Conservation (phyloP, 106 monocot species). For the Platanthera zijinensis region DNA sequence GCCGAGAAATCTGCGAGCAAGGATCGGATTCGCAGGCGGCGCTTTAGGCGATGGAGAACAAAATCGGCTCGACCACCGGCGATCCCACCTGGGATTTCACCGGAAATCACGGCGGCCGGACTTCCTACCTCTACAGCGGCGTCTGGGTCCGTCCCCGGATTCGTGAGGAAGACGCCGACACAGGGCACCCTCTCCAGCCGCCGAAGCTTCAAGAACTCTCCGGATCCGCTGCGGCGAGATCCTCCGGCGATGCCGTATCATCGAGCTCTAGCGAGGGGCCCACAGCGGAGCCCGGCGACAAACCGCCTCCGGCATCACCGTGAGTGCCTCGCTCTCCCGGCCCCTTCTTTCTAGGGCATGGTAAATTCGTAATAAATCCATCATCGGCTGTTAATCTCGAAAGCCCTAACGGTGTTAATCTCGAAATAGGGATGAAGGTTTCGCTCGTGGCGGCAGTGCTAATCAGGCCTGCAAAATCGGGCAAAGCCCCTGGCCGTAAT, state of each 20-base stretch:
- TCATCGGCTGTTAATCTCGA: background rate
- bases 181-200: background rate
- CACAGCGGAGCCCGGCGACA: constrained; percentile 19
- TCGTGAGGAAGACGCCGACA: background rate
- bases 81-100: background rate
- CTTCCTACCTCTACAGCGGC: background rate
- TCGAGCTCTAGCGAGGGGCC: constrained; percentile 53
- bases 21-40: background rate
- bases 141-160: constrained; percentile 13
- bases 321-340: constrained; percentile 21
- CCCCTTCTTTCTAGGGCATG: background rate
- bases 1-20: background rate
- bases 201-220: background rate
- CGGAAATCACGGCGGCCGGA: background rate
- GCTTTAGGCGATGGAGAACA: constrained; percentile 6
- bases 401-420: background rate
- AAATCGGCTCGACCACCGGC: constrained; percentile 3
- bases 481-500: background rate
- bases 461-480: background rate
- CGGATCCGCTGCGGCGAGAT: background rate
- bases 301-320: constrained; percentile 28
- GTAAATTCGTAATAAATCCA: constrained; percentile 19
- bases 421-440: background rate
- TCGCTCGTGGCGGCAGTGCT: background rate
- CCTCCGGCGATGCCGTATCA: constrained; percentile 23